Conservation (phyloP, 2,329 filamentous ascomycete genomes). For the Lasiodiplodia theobromae region DNA sequence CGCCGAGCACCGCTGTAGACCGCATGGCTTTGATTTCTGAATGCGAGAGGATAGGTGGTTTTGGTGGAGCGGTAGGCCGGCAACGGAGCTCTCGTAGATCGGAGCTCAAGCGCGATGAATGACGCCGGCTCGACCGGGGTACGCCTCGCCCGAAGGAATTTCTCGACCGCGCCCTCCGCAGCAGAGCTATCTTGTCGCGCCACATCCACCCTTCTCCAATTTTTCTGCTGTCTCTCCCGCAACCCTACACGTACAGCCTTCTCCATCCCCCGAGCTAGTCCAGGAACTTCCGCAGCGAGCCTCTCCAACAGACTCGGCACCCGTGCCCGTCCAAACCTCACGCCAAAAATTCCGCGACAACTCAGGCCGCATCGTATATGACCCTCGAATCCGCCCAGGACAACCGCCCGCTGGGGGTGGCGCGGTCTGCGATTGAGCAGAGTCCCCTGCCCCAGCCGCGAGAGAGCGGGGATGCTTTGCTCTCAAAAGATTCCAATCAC, state of each 20-base stretch:
- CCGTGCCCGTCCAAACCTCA: background rate
- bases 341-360: background rate
- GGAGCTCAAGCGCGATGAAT: slow-evolving; percentile 11
- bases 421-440: slow-evolving; percentile 38
- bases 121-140: slow-evolving; percentile 17
- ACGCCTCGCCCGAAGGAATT: slow-evolving; percentile 17
- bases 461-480: slow-evolving; percentile 65
- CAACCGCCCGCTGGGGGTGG: slow-evolving; percentile 41
- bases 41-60: background rate
- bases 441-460: slow-evolving; percentile 59
- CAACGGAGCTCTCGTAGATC: slow-evolving; percentile 17
- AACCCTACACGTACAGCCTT: background rate
- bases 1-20: slow-evolving; percentile 6
- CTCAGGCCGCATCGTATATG: slow-evolving; percentile 38
- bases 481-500: slow-evolving; percentile 53
- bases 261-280: background rate
- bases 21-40: slow-evolving; percentile 15
- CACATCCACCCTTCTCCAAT: background rate
- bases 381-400: slow-evolving; percentile 43
- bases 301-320: background rate
- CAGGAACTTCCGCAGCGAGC: slow-evolving; percentile 1
- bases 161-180: slow-evolving; percentile 10
- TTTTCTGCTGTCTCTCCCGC: background rate
- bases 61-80: background rate
- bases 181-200: slow-evolving; percentile 7